Conservation (phyloP, 2,329 filamentous ascomycete genomes). For the Curvularia eragrostidis region DNA sequence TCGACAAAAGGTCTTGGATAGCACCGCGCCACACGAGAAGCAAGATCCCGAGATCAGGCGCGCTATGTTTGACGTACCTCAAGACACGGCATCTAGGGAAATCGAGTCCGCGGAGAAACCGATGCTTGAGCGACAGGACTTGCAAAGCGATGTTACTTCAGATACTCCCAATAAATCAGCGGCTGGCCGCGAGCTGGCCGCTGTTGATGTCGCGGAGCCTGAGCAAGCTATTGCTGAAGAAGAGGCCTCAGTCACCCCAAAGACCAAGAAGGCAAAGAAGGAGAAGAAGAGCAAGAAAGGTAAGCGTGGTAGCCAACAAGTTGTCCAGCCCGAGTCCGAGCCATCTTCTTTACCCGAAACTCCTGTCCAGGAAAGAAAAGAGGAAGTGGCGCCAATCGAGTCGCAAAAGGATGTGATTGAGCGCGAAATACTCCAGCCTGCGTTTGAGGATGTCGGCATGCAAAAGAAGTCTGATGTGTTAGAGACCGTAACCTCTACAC, state of each 20-base stretch:
- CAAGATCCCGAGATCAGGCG: constrained; percentile 24
- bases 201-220: neutral
- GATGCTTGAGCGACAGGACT: neutral
- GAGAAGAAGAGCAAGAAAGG: constrained; percentile 44
- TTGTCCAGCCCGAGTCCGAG: constrained; percentile 23
- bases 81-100: neutral
- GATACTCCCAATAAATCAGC: constrained; percentile 2
- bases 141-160: constrained; percentile 16
- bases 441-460: constrained; percentile 23
- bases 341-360: constrained; percentile 15
- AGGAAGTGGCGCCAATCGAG: constrained; percentile 4
- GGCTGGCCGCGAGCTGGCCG: neutral
- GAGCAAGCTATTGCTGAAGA: constrained; percentile 1
- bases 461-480: constrained; percentile 12
- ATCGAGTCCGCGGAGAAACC: constrained; percentile 1
- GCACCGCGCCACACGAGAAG: constrained; percentile 26
- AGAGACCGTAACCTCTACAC: constrained; percentile 8
- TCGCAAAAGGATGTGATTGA: constrained; percentile 24
- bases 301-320: constrained; percentile 31
- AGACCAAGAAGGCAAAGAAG: constrained; percentile 39
- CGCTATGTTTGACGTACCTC: constrained; percentile 14
- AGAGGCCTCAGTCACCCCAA: constrained; percentile 15
- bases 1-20: constrained; percentile 39
- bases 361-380: constrained; percentile 5
- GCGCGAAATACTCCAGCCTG: constrained; percentile 31